phyloP scores from a whole-genome alignment of 2,329 filamentous ascomycete genomes.

The Pseudogymnoascus sp. region DNA sequence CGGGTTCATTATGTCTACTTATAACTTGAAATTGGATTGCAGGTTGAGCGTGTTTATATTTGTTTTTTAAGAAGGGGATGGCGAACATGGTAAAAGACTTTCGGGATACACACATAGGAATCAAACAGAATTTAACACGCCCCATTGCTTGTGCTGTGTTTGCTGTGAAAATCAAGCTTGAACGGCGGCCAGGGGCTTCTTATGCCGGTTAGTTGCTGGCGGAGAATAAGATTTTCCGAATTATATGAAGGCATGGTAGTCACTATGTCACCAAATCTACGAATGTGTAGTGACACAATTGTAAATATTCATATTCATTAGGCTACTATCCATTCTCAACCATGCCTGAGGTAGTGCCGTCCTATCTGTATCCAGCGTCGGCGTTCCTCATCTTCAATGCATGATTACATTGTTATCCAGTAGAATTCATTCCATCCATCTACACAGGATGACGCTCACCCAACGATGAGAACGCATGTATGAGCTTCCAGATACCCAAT shows the following conservation, averaged over 20 bases:
- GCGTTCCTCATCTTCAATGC: background rate
- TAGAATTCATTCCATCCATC: background rate
- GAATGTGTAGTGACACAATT: background rate
- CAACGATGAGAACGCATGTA: background rate
- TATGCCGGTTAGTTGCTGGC: background rate
- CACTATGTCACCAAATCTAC: background rate
- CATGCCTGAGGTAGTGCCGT: background rate
- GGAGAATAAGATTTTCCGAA: constrained; percentile 3
- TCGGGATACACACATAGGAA: background rate
- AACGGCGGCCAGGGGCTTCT: background rate
- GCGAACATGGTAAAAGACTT: background rate
- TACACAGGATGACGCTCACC: background rate
- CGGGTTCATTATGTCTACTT: background rate
- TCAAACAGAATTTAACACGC: background rate
- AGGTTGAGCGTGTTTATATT: background rate
- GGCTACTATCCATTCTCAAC: background rate
- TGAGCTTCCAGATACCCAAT: background rate
- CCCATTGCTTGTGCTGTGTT: background rate
- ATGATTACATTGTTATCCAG: constrained; percentile 1
- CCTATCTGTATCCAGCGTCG: background rate
- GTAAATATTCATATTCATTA: background rate
- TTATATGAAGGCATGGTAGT: background rate
- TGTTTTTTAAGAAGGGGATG: background rate
- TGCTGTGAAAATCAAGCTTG: background rate
- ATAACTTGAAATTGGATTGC: background rate